phyloP scores from a whole-genome alignment of 2,329 filamentous ascomycete species.

The Plectosphaerella cucumerina region DNA sequence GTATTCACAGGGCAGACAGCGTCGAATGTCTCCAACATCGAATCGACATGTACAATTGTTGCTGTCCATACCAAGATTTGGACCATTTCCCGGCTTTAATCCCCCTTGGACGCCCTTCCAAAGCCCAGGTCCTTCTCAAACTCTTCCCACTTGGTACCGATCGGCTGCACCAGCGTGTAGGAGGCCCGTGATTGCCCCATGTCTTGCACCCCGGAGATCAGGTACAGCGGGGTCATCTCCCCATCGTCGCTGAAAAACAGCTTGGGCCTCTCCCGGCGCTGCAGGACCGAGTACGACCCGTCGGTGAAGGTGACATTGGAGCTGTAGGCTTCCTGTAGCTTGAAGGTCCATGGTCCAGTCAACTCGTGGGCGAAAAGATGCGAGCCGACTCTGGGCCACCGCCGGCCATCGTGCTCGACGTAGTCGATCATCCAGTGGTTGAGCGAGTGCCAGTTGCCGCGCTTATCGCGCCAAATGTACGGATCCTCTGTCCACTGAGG shows the following conservation, averaged over 20 bases:
- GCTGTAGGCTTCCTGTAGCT: constrained; percentile 19
- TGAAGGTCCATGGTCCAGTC: constrained; percentile 24
- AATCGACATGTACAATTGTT: no score
- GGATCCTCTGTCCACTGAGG: constrained; percentile 21
- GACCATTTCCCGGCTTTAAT: no score
- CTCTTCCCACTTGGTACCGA: constrained; percentile 8
- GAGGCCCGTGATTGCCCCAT: constrained; percentile 18
- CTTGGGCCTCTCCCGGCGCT: constrained; percentile 42
- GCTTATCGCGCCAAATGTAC: constrained; percentile 27
- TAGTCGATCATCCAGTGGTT: constrained; percentile 24
- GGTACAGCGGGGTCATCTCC: constrained; percentile 38
- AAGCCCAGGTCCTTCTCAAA: constrained; percentile 2
- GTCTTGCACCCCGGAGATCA: constrained; percentile 43
- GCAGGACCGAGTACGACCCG: constrained; percentile 30
- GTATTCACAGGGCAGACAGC: no score
- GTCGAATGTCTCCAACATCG: no score
- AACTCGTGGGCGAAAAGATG: constrained; percentile 21
- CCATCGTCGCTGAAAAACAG: constrained; percentile 43
- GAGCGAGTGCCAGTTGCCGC: constrained; percentile 26
- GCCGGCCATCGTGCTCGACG: constrained; percentile 17
- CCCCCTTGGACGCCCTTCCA: no score
- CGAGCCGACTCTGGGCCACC: constrained; percentile 22
- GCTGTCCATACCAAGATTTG: no score
- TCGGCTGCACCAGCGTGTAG: constrained; percentile 17
- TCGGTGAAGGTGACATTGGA: constrained; percentile 29